Base-by-base conservation (phyloP, 1,284 basidiomycete genomes). In the Puccinia triticina region DNA sequence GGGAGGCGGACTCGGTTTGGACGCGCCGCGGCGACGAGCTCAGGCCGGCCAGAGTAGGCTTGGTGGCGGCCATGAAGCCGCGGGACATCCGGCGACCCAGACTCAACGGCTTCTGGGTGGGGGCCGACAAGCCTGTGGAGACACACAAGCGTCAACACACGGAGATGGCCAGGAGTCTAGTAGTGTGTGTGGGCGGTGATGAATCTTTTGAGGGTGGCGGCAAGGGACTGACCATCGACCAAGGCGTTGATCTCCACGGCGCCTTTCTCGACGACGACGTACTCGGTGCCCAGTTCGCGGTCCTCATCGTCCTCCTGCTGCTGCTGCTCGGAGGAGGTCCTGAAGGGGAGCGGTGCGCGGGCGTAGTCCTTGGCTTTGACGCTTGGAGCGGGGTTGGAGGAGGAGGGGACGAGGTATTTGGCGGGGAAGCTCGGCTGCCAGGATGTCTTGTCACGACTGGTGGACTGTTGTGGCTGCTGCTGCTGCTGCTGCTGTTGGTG, bases 211-310 rank as follows among this genome's bases (percentile, higher is more conserved):
- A 66, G 34, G 34, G 23, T 66, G 2, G 1, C 14, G 29, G 40
- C 14, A 29, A 50, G 50, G 50, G 16, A 85, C 87, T 85, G 81
- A 88, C 88, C 89, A 85, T 90, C 90, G 5, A 90, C 90, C 16
- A 90, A 85, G 12, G 89, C 88, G 81, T 90, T 90, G 84, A 90
- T 89, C 85, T 90, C 89, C 16, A 90, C 89, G 1, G 88, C 89
- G 48, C 89, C 86, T 86, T 90, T 90, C 86, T 90, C 90, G 18
- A 90, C 88, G 50, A 90, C 88, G 5, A 90, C 90, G 84, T 90
- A 90, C 75, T 90, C 90, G 40, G 85, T 85, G 0, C 87, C 87
- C 5, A 88, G 84, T n/a, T 87, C 84, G 75, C 85, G 85, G 46
- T 86, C 85, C 64, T 85, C 86, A 74, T 84, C 79, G 23, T 75